Evolutionary conservation across 495 filamentous ascomycete genomes (phyloP), one percentile per base, ranked within the genome.

Genomic region (Chaetomium tenue): DNA sequence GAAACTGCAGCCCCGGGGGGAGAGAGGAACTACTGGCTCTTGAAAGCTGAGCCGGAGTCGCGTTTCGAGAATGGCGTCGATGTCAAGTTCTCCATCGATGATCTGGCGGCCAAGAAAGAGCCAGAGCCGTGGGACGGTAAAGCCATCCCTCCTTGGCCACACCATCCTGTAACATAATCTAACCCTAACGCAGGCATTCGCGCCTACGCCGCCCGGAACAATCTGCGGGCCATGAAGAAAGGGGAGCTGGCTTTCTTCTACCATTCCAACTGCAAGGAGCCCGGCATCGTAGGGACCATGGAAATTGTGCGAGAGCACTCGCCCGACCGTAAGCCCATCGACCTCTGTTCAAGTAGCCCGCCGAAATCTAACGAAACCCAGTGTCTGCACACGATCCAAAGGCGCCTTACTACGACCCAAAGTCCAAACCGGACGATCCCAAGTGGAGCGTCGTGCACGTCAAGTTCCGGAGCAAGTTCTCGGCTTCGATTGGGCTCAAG

Each of bases 241-340:
- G 93, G 94, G 47, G 94, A 98, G 66, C 79, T 90, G 50, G 93
- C 92, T 42, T 97, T 98, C 78, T 97, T 98, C 79, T 98, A 98
- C 73, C 93, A 97, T 78, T 93, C 89, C n/a, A 95, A 92, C 71
- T 92, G 89, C 78, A 96, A 94, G 75, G 83, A 87, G 37, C 93
- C 94, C 0, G 93, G 91, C 3, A 90, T 98, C 57, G 92, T 88
- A 5, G 94, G 94, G n/a, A 85, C 89, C 9, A 95, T 97, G 91
- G 90, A 96, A 75, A 89, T 98, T 71, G 91, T 95, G 3, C 76
- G 85, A 65, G 91, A 95, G 75, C 87, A 91, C 68, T 86, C 88
- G 2, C 79, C 86, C 8, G 94, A 98, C 70, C 79, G 90, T 91
- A 81, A 72, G 83, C 76, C 7, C 26, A 28, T 59, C 25, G 9